Conservation (phyloP, 148 eudicot species). For the Amaranthus hypochondriacus region DNA sequence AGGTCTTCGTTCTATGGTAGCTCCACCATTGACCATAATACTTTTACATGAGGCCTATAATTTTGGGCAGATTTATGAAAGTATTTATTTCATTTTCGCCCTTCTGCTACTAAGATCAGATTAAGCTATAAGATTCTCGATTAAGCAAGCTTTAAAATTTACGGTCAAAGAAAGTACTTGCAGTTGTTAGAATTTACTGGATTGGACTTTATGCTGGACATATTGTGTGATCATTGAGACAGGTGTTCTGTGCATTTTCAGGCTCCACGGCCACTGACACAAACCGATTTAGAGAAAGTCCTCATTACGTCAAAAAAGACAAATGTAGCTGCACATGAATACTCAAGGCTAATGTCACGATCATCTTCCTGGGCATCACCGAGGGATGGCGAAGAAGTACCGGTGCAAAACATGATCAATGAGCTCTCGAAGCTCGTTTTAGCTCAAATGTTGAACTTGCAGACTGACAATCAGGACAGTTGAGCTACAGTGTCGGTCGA, state of each 20-base stretch:
- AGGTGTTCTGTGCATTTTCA: constrained; percentile 20
- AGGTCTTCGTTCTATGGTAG: too few species aligned
- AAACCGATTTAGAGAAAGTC: constrained; percentile 65
- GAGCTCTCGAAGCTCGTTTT: constrained; percentile 68
- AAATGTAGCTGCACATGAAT: constrained; percentile 66
- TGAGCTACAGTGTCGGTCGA: constrained; percentile 13
- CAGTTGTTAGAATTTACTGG: background rate
- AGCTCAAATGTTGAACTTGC: constrained; percentile 61
- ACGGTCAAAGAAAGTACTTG: background rate
- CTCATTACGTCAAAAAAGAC: constrained; percentile 52
- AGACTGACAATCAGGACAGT: constrained; percentile 44
- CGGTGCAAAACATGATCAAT: constrained; percentile 57
- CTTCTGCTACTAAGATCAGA: too few species aligned
- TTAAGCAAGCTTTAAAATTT: background rate
- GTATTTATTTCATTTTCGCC: background rate
- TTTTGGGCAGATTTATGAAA: background rate
- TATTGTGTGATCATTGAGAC: background rate
- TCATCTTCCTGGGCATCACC: constrained; percentile 40
- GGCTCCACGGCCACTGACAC: constrained; percentile 67
- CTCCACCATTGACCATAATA: too few species aligned
- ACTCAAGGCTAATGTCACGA: constrained; percentile 43
- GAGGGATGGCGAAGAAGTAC: constrained; percentile 47
- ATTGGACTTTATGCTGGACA: background rate
- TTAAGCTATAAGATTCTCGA: too few species aligned
- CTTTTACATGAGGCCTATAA: too few species aligned